A percentile compares a stretch with the other conserved stretches of the same genome.
Evolutionary conservation across 345 rosid species (phyloP).

Genomic region (Hibiscus tridactylites): DNA sequence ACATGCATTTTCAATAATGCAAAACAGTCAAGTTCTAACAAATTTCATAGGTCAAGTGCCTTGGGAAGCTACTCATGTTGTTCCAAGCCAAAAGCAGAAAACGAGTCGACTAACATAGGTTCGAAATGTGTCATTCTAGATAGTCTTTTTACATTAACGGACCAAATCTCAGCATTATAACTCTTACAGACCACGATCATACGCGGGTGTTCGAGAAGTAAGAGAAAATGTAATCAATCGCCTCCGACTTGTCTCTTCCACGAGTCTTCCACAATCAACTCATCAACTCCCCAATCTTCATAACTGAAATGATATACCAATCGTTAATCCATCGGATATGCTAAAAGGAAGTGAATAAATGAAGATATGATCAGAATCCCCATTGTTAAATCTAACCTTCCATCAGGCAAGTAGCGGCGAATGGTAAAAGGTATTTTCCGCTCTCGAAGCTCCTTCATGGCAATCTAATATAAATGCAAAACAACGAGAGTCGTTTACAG

Average conservation of each 20-base stretch:
- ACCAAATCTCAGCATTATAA: background rate
- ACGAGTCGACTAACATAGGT: background rate
- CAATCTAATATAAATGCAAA: conserved; percentile 40
- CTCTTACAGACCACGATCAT: background rate
- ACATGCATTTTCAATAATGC: background rate
- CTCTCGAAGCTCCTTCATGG: conserved; percentile 86
- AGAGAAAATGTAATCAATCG: conserved; percentile 30
- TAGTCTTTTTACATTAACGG: background rate
- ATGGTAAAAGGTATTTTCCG: conserved; percentile 85
- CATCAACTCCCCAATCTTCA: conserved; percentile 90
- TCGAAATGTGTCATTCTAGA: background rate
- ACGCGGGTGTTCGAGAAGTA: background rate
- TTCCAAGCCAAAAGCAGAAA: background rate
- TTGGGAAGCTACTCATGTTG: background rate
- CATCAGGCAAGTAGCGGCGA: conserved; percentile 72
- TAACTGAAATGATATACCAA: conserved; percentile 32
- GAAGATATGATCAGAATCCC: background rate
- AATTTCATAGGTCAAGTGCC: background rate
- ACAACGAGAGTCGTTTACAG: conserved; percentile 26
- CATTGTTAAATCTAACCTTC: conserved; percentile 47
- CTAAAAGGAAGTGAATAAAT: background rate
- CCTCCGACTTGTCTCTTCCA: conserved; percentile 98
- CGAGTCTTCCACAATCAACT: conserved; percentile 82
- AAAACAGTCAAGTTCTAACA: background rate
- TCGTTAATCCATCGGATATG: background rate